Conservation (phyloP, 2,329 filamentous ascomycete genomes). For the Tolypocladium tropicale region DNA sequence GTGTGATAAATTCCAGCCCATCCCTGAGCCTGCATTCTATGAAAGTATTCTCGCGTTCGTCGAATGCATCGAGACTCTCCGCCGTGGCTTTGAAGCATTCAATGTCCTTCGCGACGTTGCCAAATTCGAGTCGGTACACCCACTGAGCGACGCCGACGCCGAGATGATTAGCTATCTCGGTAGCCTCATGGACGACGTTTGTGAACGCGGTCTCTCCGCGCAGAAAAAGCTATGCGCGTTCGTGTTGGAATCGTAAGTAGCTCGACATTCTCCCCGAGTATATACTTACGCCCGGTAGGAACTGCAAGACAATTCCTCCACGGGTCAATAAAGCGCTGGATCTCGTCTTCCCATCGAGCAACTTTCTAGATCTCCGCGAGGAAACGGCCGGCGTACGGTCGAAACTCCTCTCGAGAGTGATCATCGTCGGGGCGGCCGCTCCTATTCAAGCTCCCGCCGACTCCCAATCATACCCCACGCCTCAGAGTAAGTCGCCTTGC, state of each 20-base stretch:
- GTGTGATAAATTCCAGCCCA: too few relatives aligned
- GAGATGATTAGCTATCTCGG: too few relatives aligned
- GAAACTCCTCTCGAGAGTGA: not conserved
- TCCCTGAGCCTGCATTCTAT: too few relatives aligned
- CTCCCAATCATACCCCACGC: not conserved
- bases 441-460: not conserved
- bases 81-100: too few relatives aligned
- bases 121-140: too few relatives aligned
- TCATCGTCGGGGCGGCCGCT: not conserved
- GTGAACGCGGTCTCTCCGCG: not conserved
- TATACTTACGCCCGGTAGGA: not conserved
- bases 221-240: not conserved
- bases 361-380: not conserved
- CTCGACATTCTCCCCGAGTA: not conserved
- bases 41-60: too few relatives aligned
- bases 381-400: not conserved
- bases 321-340: not conserved
- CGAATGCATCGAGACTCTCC: too few relatives aligned
- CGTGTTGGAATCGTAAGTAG: not conserved
- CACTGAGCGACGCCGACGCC: too few relatives aligned
- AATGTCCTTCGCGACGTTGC: too few relatives aligned
- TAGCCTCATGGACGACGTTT: too few relatives aligned
- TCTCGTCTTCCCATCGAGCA: not conserved
- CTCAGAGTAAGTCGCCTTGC: not conserved
- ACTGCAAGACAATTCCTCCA: not conserved